Percentiles rank a stretch among this genome's conserved stretches.
These are phyloP conservation scores for Lentinula aciculospora DNA, from an alignment of 768 basidiomycete genomes.

Conservation along the genomic window DNA sequence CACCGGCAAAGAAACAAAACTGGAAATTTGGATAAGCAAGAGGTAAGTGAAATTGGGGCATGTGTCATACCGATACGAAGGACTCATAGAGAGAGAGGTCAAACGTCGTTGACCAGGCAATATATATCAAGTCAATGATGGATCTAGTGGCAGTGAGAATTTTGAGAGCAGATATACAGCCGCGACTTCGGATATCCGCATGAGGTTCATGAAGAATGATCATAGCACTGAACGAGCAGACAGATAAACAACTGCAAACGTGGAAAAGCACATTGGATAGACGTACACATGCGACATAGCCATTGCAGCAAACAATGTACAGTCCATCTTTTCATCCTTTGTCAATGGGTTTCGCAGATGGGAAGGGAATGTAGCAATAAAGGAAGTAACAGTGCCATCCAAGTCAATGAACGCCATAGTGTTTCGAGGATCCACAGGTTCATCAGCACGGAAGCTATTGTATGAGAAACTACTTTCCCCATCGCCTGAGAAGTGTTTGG, in stretches of 20 bases:
- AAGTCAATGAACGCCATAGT: slow-evolving; percentile 61
- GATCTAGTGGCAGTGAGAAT: slow-evolving; percentile 62
- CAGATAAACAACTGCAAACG: slow-evolving; percentile 24
- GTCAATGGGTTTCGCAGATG: slow-evolving; percentile 51
- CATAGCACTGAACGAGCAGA: slow-evolving; percentile 43
- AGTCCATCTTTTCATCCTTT: slow-evolving; percentile 47
- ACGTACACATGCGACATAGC: slow-evolving; percentile 27
- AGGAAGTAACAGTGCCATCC: slow-evolving; percentile 51
- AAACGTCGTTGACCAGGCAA: slow-evolving; percentile 63
- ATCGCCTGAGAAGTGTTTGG: slow-evolving; percentile 57
- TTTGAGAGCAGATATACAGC: slow-evolving; percentile 65
- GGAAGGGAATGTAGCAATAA: slow-evolving; percentile 52
- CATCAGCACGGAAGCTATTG: slow-evolving; percentile 23
- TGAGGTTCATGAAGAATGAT: slow-evolving; percentile 77
- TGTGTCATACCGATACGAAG: slow-evolving; percentile 51
- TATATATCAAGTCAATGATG: slow-evolving; percentile 62
- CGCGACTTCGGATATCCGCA: slow-evolving; percentile 49
- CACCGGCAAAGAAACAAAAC: slow-evolving; percentile 69
- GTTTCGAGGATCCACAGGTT: slow-evolving; percentile 51
- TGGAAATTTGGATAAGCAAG: slow-evolving; percentile 14
- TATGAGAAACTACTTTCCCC: slow-evolving; percentile 25
- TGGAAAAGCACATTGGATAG: neutral
- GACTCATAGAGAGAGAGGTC: slow-evolving; percentile 65
- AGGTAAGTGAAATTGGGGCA: neutral
- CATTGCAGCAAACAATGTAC: slow-evolving; percentile 43